A percentile compares a stretch with the other conserved stretches of the same genome.
Evolutionary conservation across 306 rosid species (phyloP).

Genomic region (Malus fusca): DNA sequence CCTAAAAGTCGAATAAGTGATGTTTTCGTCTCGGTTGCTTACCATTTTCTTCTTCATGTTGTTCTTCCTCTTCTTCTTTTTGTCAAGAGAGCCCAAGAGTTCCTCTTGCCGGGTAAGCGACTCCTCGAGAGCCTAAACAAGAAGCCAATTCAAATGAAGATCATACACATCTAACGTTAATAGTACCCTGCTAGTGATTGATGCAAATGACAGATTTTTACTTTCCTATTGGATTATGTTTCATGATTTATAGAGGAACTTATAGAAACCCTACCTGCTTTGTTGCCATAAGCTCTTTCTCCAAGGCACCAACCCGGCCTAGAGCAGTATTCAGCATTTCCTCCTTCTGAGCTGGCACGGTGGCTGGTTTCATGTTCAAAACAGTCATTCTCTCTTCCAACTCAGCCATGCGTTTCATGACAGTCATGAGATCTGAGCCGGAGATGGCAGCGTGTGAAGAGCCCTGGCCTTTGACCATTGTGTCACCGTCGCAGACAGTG

Average conservation of each 20-base stretch:
- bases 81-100: conserved; percentile 57
- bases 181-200: background rate
- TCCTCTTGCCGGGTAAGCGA: conserved; percentile 56
- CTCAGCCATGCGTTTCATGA: conserved; percentile 80
- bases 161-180: background rate
- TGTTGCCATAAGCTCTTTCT: conserved; percentile 53
- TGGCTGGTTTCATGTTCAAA: conserved; percentile 38
- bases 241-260: background rate
- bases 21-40: background rate
- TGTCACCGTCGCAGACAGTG: conserved; percentile 24
- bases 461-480: conserved; percentile 15
- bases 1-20: background rate
- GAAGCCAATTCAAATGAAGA: background rate
- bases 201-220: background rate
- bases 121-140: conserved; percentile 57
- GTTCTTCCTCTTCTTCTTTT: conserved; percentile 51
- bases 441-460: conserved; percentile 30
- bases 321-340: conserved; percentile 49
- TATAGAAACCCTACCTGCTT: conserved; percentile 47
- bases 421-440: conserved; percentile 38
- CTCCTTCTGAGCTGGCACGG: conserved; percentile 70
- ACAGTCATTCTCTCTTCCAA: conserved; percentile 50
- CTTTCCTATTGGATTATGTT: background rate
- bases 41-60: conserved; percentile 59
- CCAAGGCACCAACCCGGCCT: conserved; percentile 48